A percentile compares a stretch with the other conserved stretches of the same genome.
phyloP scores from a whole-genome alignment of 192 early-diverging fungal genomes.

The Backusella morwellensis region DNA sequence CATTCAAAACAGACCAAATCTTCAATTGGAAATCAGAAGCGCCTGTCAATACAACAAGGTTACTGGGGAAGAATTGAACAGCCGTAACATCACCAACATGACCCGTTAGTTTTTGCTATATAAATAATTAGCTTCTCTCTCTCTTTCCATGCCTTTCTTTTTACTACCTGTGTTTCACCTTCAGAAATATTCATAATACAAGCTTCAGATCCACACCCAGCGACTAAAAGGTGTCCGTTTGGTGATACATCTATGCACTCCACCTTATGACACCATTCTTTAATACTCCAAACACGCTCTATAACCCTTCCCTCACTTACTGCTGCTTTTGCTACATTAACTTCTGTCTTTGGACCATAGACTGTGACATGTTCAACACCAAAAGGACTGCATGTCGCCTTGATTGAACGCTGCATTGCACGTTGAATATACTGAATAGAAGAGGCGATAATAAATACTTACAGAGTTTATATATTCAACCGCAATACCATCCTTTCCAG shows the following conservation, averaged over 20 bases:
- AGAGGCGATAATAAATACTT: conserved; percentile 1
- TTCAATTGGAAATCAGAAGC: conserved; percentile 65
- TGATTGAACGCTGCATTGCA: conserved; percentile 39
- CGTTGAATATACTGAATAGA: neutral
- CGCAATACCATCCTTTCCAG: conserved; percentile 40
- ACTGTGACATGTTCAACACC: conserved; percentile 32
- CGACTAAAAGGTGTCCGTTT: conserved; percentile 43
- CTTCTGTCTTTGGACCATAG: conserved; percentile 35
- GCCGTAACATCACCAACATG: conserved; percentile 68
- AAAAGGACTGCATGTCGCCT: conserved; percentile 31
- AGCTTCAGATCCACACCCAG: conserved; percentile 36
- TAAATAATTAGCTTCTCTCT: neutral
- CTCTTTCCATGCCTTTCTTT: neutral
- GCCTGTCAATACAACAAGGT: conserved; percentile 67
- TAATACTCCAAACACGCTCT: neutral
- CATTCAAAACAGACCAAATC: conserved; percentile 76
- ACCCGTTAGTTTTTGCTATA: conserved; percentile 50
- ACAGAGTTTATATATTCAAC: conserved; percentile 43
- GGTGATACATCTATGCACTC: conserved; percentile 47
- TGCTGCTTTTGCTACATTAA: conserved; percentile 5
- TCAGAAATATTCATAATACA: conserved; percentile 39
- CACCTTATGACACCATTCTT: conserved; percentile 19
- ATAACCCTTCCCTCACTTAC: neutral
- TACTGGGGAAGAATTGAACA: conserved; percentile 73
- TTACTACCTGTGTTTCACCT: conserved; percentile 37